These are phyloP conservation scores for Vitellaria paradoxa DNA, from an alignment of 179 eudicot species.

Conservation along the genomic window DNA sequence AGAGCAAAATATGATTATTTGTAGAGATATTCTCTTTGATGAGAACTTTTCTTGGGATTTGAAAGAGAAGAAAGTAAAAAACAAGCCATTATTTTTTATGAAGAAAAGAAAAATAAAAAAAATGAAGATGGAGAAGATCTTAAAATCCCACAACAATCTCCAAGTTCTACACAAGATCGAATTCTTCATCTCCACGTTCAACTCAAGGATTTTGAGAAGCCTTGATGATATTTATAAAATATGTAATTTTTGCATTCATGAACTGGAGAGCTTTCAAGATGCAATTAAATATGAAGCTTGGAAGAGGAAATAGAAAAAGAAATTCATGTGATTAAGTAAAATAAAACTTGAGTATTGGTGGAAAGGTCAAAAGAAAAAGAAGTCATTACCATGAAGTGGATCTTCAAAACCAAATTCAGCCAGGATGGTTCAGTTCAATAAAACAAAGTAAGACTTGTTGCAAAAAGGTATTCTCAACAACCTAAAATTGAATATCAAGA, in stretches of 20 bases:
- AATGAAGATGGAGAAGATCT: too few species aligned
- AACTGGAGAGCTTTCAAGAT: background rate
- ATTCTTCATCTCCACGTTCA: too few species aligned
- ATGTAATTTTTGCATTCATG: too few species aligned
- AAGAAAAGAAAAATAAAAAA: too few species aligned
- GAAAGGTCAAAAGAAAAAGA: background rate
- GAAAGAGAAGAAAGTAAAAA: too few species aligned
- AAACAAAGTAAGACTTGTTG: background rate
- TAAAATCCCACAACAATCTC: too few species aligned
- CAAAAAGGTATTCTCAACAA: background rate
- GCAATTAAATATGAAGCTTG: background rate
- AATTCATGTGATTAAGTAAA: background rate
- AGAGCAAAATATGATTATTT: background rate
- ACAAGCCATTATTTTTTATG: too few species aligned
- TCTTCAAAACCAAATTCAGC: background rate
- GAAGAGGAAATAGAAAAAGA: background rate
- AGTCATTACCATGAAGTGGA: background rate
- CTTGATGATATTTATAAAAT: background rate
- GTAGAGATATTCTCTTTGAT: constrained; percentile 19
- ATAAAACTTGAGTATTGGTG: background rate
- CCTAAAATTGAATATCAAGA: background rate
- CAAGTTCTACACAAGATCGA: too few species aligned
- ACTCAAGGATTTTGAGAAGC: background rate
- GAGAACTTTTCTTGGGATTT: background rate
- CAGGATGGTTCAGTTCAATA: background rate